Evolutionary conservation across 176 grass and related monocot species (phyloP), one percentile per base, ranked within the genome.

Genomic region (Thalia dealbata): DNA sequence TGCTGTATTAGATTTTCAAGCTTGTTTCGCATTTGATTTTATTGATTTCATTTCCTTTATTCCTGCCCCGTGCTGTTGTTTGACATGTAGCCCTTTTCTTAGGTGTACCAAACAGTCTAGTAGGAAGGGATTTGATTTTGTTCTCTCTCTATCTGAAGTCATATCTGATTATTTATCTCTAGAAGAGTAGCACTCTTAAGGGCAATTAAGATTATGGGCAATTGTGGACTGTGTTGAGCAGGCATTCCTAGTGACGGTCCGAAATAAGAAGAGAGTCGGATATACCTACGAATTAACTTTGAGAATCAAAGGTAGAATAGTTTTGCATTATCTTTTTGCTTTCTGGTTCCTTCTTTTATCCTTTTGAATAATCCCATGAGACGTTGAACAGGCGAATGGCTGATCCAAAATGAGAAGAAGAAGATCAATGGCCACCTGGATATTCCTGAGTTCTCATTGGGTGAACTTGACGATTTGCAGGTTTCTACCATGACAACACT

Each of bases 211-310:
- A 60, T 68, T 38, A 38, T 38, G 4, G 32, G 32, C 32, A 38
- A 38, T 38, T 38, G 1, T 38, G 32, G 32, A 38, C 12, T 55
- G 63, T 76, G 5, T n/a, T 82, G 24, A 15, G 25, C 81, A 99
- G 95, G 90, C 95, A 62, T 99, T 85, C 75, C 74, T 88, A 11
- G 83, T 99, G 21, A 99, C 72, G 5, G 95, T 99, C 18, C 85
- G 95, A 38, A 93, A 99, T 75, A 99, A 93, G 83, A 99, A 91
- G 80, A 91, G 88, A 76, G 90, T 99, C 51, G 88, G 91, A 10
- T 99, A 99, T 86, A 86, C 82, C 71, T 99, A 99, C 79, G 95
- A 99, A 23, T 66, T 99, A 41, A 91, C 75, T 82, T 78, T 99
- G 72, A 86, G 68, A 84, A 88, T 99, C 64, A 83, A 84, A 79